phyloP scores from a whole-genome alignment of 148 eudicot genomes.

The Camellia granthamiana region DNA sequence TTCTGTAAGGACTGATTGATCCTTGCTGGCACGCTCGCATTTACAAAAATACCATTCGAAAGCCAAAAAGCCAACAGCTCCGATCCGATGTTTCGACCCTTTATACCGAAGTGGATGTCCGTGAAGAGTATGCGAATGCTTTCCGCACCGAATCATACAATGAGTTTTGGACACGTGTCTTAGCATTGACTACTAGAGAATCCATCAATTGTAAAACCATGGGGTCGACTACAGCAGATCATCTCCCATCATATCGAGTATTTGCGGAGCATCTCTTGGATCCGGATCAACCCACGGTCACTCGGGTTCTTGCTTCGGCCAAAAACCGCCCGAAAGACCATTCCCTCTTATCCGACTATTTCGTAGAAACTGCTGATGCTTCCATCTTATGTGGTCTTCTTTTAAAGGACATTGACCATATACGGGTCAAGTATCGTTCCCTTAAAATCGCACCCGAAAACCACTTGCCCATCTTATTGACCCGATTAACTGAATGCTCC shows the following conservation, averaged over 20 bases:
- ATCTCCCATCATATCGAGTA: conserved; percentile 77
- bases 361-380: conserved; percentile 60
- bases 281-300: conserved; percentile 71
- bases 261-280: conserved; percentile 82
- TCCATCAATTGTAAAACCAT: conserved; percentile 25
- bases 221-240: conserved; percentile 60
- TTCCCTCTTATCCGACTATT: conserved; percentile 60
- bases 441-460: conserved; percentile 31
- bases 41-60: too few relatives aligned
- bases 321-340: conserved; percentile 25
- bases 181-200: conserved; percentile 32
- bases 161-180: conserved; percentile 78
- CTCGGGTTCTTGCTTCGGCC: conserved; percentile 32
- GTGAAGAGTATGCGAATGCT: conserved; percentile 93
- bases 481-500: conserved; percentile 40
- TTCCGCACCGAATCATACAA: conserved; percentile 89
- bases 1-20: too few relatives aligned
- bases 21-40: too few relatives aligned
- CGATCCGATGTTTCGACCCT: conserved; percentile 7
- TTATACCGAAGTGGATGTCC: conserved; percentile 39
- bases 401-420: conserved; percentile 54
- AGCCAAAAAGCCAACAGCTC: too few relatives aligned
- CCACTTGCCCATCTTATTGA: conserved; percentile 22
- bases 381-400: conserved; percentile 60
- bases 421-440: conserved; percentile 36